Evolutionary conservation across 345 rosid species (phyloP), one percentile per base, ranked within the genome.

Genomic region (Euphorbia tirucalli): DNA sequence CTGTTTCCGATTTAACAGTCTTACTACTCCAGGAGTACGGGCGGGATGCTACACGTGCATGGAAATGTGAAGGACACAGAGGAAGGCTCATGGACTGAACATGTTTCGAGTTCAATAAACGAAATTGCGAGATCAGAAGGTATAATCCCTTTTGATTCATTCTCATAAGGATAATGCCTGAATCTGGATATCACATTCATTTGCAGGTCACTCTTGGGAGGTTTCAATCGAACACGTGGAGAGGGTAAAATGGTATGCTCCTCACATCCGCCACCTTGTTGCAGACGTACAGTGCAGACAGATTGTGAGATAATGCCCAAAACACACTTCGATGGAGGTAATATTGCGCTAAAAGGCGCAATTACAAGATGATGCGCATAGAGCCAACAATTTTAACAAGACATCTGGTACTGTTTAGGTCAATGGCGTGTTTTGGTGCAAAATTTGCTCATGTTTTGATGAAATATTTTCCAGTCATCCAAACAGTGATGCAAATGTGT

Each of bases 161-260:
- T n/a, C n/a, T n/a, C n/a, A n/a, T 18, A 50, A 52, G 24, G 25
- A 14, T 64, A 44, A 1, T 21, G n/a, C 50, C 21, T 37, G 32
- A 64, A 66, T n/a, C n/a, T n/a, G n/a, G n/a, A n/a, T n/a, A 46
- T 24, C 25, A n/a, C 69, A 66, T 70, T 75, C 72, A 19, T 77
- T 65, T 54, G 27, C 81, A 93, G 98, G 97, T 71, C 84, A 56
- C 69, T 21, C 77, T 74, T 92, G 98, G 98, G 96, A 85, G 69
- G 88, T 94, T 11, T 73, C 75, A 6, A 61, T 87, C 31, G 89
- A 87, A 46, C 96, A 83, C 70, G 74, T 94, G 64, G 95, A 92
- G 83, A 90, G 88, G 74, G 98, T 94, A 70, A 92, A 93, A 84
- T 92, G 97, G 98, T 90, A 93, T 11, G 96, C 93, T 11, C 98